phyloP scores from a whole-genome alignment of 768 basidiomycete species.

The Sporobolomyces pararoseus region DNA sequence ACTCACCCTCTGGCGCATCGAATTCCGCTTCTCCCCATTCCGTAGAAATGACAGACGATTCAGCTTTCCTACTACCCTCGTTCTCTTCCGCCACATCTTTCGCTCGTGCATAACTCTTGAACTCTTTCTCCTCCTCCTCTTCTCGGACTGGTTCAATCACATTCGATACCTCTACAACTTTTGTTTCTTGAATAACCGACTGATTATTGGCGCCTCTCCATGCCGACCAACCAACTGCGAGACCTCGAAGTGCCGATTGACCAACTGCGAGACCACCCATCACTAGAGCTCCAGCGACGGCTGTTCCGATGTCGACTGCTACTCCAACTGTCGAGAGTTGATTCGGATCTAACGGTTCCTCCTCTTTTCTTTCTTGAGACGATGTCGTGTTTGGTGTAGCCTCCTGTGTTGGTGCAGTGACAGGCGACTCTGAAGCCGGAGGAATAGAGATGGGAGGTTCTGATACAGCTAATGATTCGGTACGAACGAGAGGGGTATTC shows the following conservation, averaged over 20 bases:
- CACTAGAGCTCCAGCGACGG: constrained; percentile 23
- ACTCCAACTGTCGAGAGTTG: background rate
- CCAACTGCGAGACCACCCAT: constrained; percentile 34
- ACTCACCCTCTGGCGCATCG: constrained; percentile 28
- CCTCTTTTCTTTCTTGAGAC: background rate
- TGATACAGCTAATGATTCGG: no score
- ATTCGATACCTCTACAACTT: constrained; percentile 3
- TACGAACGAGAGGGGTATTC: no score
- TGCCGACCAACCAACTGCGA: constrained; percentile 24
- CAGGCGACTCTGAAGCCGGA: no score
- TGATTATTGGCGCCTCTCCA: constrained; percentile 25
- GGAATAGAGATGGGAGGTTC: no score
- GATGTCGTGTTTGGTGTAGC: background rate
- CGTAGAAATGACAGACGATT: constrained; percentile 20
- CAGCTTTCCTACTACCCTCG: constrained; percentile 1
- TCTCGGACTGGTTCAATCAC: background rate
- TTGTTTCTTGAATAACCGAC: background rate
- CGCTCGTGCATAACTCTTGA: background rate
- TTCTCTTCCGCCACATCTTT: background rate
- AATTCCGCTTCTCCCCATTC: constrained; percentile 32
- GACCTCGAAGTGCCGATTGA: constrained; percentile 16
- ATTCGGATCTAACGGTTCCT: background rate
- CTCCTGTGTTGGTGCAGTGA: background rate
- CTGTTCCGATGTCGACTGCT: constrained; percentile 11
- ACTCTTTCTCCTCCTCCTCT: background rate